Conservation (phyloP, 345 rosid species). For the Brassica incana region DNA sequence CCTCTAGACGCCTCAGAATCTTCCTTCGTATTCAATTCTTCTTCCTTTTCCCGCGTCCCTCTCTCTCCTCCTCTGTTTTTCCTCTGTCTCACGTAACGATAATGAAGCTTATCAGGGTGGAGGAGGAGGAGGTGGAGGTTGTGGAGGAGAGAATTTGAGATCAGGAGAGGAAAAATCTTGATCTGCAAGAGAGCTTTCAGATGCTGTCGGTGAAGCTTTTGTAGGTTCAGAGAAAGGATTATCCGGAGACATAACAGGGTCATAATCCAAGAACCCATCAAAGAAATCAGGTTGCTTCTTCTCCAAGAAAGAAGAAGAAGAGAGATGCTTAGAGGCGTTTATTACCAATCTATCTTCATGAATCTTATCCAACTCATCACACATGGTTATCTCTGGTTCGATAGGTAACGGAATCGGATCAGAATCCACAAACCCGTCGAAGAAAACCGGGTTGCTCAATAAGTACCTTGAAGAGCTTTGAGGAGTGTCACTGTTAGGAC, state of each 20-base stretch:
- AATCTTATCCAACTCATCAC: background rate
- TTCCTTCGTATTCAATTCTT: too few relatives aligned
- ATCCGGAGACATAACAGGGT: constrained; percentile 50
- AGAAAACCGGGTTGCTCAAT: constrained; percentile 39
- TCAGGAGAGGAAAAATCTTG: constrained; percentile 30
- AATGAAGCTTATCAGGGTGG: constrained; percentile 22
- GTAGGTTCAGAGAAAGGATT: constrained; percentile 40
- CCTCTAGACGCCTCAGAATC: too few relatives aligned
- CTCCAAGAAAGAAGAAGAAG: constrained; percentile 45
- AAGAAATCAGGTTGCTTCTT: constrained; percentile 48
- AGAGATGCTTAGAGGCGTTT: constrained; percentile 57
- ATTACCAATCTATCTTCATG: constrained; percentile 30
- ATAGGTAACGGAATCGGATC: constrained; percentile 31
- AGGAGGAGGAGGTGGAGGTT: constrained; percentile 51
- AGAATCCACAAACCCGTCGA: constrained; percentile 41
- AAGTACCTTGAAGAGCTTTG: constrained; percentile 38
- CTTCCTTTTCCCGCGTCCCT: too few relatives aligned
- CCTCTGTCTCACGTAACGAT: too few relatives aligned
- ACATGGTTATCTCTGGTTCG: constrained; percentile 36
- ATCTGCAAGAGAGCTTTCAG: constrained; percentile 27
- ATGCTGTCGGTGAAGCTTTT: constrained; percentile 42
- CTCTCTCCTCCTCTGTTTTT: too few relatives aligned
- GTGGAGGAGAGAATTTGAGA: constrained; percentile 44
- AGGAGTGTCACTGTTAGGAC: constrained; percentile 35
- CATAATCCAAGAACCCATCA: constrained; percentile 56